Conservation (phyloP, 805 yeast genomes). For the Cyberlindnera meyerae region DNA sequence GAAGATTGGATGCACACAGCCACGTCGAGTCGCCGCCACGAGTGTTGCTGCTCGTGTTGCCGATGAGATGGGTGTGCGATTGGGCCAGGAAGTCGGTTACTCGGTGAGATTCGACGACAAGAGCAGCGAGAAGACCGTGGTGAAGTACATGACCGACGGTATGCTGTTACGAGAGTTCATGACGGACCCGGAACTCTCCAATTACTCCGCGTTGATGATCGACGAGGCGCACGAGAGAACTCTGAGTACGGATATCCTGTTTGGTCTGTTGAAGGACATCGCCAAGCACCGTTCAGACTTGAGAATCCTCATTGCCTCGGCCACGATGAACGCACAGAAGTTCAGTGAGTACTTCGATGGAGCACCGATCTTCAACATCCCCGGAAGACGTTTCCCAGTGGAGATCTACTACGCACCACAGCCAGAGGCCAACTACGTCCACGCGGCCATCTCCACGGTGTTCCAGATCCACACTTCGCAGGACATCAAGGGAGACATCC, state of each 20-base stretch:
- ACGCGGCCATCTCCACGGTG: slow-evolving; percentile 83
- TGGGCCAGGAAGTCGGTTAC: slow-evolving; percentile 91
- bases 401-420: slow-evolving; percentile 75
- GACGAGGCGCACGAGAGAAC: slow-evolving; percentile 99
- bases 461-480: slow-evolving; percentile 79
- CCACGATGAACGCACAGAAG: slow-evolving; percentile 87
- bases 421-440: slow-evolving; percentile 88
- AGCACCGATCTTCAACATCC: slow-evolving; percentile 85
- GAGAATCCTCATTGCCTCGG: slow-evolving; percentile 80
- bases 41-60: slow-evolving; percentile 90
- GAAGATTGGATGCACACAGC: slow-evolving; percentile 85
- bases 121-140: slow-evolving; percentile 55
- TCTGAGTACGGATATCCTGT: slow-evolving; percentile 76
- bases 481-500: slow-evolving; percentile 66
- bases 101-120: slow-evolving; percentile 82
- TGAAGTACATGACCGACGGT: slow-evolving; percentile 96
- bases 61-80: slow-evolving; percentile 71
- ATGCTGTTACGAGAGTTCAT: slow-evolving; percentile 83
- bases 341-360: slow-evolving; percentile 76
- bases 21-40: slow-evolving; percentile 92
- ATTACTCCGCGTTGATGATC: slow-evolving; percentile 80
- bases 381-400: slow-evolving; percentile 93
- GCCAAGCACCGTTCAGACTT: slow-evolving; percentile 60
- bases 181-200: slow-evolving; percentile 61
- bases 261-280: slow-evolving; percentile 77